Base-by-base conservation (phyloP, 108 stramenopile species). In the Epipyxis sp. region DNA sequence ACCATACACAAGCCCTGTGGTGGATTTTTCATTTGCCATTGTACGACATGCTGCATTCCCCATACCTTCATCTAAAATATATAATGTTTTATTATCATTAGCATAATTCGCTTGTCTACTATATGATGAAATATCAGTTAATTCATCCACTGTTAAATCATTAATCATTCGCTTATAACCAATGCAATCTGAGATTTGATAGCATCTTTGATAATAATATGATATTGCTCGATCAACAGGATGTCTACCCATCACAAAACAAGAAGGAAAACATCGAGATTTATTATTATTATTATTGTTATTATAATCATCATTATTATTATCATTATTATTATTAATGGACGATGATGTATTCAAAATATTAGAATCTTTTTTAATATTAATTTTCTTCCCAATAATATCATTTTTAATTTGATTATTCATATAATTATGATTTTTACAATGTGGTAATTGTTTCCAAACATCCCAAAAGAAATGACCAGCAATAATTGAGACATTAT, bases 391-490 rank as follows among this genome's bases (percentile, higher is more conserved):
- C n/a, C n/a, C n/a, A n/a, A n/a, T n/a, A n/a, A n/a, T n/a, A n/a
- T n/a, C n/a, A n/a, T n/a, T n/a, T n/a, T n/a, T n/a, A n/a, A n/a
- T n/a, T n/a, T n/a, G n/a, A n/a, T n/a, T n/a, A n/a, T n/a, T n/a
- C n/a, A n/a, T n/a, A n/a, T n/a, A n/a, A n/a, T n/a, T n/a, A 20
- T 50, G 46, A 6, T 29, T 6, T 27, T 3, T 32, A 46, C 71
- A 74, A 45, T 54, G 78, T 0, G 76, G 37, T 0, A 35, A 20
- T 16, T 27, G 30, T 16, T 69, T 25, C 81, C 81, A 82, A 43
- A 71, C 81, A 57, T 46, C 77, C 77, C 77, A 82, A 58, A 45
- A n/a, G 40, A 82, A 77, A 44, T 82, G 81, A 13, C 81, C 81
- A 42, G 68, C 81, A 20, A 71, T n/a, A 20, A 78, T 62, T 25